phyloP scores from a whole-genome alignment of 768 basidiomycete species.

The Boletus rubroflammeus region DNA sequence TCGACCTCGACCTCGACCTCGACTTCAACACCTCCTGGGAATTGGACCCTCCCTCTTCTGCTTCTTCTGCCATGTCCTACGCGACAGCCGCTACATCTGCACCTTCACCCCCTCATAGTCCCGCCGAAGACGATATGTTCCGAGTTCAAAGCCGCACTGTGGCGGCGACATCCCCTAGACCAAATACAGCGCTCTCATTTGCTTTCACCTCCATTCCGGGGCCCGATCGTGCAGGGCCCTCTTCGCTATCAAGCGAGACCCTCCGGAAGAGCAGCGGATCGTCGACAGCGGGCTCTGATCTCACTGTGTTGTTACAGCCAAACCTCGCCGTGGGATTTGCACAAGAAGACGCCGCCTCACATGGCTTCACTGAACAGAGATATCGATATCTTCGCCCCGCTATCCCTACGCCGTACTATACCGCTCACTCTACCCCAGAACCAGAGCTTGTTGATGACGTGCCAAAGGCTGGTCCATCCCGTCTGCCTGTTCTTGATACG shows the following conservation, averaged over 20 bases:
- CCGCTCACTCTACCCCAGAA: slow-evolving; percentile 31
- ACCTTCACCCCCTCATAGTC: slow-evolving; percentile 8
- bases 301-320: slow-evolving; percentile 14
- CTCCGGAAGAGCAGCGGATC: slow-evolving; percentile 8
- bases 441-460: slow-evolving; percentile 16
- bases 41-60: slow-evolving; percentile 15
- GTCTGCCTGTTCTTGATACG: slow-evolving; percentile 23
- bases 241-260: slow-evolving; percentile 1
- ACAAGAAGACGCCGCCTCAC: slow-evolving; percentile 7
- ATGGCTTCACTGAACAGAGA: slow-evolving; percentile 12
- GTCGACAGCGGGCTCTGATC: slow-evolving; percentile 22
- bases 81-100: slow-evolving; percentile 14
- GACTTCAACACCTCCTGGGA: slow-evolving; percentile 15
- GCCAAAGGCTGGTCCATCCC: slow-evolving; percentile 27
- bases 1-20: slow-evolving; percentile 28
- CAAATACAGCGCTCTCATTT: slow-evolving; percentile 4
- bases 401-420: slow-evolving; percentile 31
- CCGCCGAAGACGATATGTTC: slow-evolving; percentile 14
- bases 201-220: slow-evolving; percentile 5
- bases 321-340: slow-evolving; percentile 11
- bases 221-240: slow-evolving; percentile 1
- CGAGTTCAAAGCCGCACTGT: background rate
- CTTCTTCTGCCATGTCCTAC: slow-evolving; percentile 25
- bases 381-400: slow-evolving; percentile 22
- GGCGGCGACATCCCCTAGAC: slow-evolving; percentile 2